Base-by-base conservation (phyloP, 331 rosid species). In the Malus hybrid region DNA sequence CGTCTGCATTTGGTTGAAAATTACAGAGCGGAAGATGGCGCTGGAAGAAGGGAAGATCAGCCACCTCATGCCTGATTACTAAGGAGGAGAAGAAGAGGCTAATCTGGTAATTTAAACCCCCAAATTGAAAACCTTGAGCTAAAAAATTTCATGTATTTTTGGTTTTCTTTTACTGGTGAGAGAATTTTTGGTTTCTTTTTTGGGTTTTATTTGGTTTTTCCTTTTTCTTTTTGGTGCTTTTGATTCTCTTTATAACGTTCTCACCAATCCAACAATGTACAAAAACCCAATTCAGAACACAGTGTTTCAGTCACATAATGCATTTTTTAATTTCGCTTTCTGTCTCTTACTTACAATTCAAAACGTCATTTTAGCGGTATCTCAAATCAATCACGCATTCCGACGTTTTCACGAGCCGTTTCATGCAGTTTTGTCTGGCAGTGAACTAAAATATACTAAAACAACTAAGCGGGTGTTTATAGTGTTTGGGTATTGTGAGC, bases 21-120 rank as follows among this genome's bases (percentile, higher is more conserved):
- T 92, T 56, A 87, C 97, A 0, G 99, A 94, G 59, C 74, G 89
- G 44, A 94, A 90, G 74, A 84, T 88, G 93, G 90, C 89, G 0
- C 77, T 80, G 9, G 95, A 93, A 28, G 98, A 93, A 71, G 95
- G 93, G 2, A 91, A 93, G 82, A 84, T 91, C 76, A 88, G 84
- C 65, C 97, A 93, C 67, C 86, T 87, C n/a, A 91, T 91, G 97
- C 98, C 98, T 22, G 97, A 91, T 87, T 93, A 93, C 81, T 91
- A 86, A 87, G 39, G 44, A 7, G 13, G 10, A n/a, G 63, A 57
- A 20, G 28, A 20, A 3, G 63, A 57, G 27, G 28, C 63, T 57
- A 20, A 57, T 57, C 6, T 42, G 48, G 48, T 63, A 74, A 50
- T 22, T 22, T 13, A 29, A 82, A 76, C 59, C 39, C 34, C 22